These are phyloP conservation scores for Capillidium heterosporum DNA, from an alignment of 371 early-diverging fungal genomes.

Conservation along the genomic window DNA sequence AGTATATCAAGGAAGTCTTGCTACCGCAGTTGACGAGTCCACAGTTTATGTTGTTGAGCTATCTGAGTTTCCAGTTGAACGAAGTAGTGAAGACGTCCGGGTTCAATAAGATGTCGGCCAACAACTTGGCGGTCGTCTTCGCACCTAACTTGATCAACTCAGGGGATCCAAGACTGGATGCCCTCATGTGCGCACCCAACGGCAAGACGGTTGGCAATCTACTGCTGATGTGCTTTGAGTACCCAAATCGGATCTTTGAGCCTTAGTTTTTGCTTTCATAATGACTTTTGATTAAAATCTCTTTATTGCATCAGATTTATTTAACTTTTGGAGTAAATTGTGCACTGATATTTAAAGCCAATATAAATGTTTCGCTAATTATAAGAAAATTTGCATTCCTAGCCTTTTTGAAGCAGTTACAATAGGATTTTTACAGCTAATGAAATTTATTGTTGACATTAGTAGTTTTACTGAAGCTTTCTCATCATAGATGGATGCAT, in stretches of 20 bases:
- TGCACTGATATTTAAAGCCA: too few species aligned
- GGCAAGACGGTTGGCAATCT: conserved; percentile 2
- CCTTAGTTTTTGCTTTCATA: not conserved
- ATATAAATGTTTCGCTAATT: too few species aligned
- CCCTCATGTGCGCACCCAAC: conserved; percentile 14
- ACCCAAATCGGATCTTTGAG: not conserved
- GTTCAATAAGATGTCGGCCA: conserved; percentile 58
- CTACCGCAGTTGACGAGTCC: conserved; percentile 20
- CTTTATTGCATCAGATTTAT: too few species aligned
- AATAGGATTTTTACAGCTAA: too few species aligned
- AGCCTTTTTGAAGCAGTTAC: too few species aligned
- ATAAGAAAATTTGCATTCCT: too few species aligned
- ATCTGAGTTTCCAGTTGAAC: conserved; percentile 38
- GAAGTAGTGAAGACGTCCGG: conserved; percentile 31
- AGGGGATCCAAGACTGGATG: conserved; percentile 32
- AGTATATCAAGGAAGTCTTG: conserved; percentile 21
- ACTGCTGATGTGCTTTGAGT: not conserved
- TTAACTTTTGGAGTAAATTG: too few species aligned
- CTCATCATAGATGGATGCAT: too few species aligned
- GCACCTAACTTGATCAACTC: conserved; percentile 68
- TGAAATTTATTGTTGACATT: too few species aligned
- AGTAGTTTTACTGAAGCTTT: too few species aligned
- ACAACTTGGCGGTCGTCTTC: conserved; percentile 74
- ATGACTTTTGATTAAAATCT: too few species aligned
- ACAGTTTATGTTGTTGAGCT: conserved; percentile 25